Conservation (phyloP, 179 eudicot species). For the Nepenthes alata region DNA sequence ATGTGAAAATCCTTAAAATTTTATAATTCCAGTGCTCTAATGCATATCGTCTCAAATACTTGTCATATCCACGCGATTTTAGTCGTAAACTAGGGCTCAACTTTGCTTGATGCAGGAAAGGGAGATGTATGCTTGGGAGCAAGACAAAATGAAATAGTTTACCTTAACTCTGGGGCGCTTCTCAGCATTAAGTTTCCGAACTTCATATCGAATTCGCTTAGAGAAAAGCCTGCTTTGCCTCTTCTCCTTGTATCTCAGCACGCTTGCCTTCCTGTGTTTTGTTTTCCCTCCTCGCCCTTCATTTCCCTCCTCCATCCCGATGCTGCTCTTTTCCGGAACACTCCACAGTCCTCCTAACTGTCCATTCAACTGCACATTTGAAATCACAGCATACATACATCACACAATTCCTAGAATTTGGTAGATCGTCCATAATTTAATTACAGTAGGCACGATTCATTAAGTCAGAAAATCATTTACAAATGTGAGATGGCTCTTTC, state of each 20-base stretch:
- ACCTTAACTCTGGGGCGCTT: slow-evolving; percentile 67
- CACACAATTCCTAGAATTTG: not conserved
- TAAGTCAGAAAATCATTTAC: too few relatives aligned
- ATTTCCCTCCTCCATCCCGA: slow-evolving; percentile 4
- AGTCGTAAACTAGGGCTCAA: not conserved
- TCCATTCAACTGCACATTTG: not conserved
- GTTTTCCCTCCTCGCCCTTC: slow-evolving; percentile 12
- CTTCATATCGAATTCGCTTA: slow-evolving; percentile 49
- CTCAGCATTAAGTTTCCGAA: slow-evolving; percentile 58
- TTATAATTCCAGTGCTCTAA: too few relatives aligned
- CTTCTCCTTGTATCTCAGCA: slow-evolving; percentile 60
- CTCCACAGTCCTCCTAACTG: slow-evolving; percentile 33
- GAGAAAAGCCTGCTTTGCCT: slow-evolving; percentile 51
- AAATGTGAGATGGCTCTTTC: too few relatives aligned
- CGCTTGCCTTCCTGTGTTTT: slow-evolving; percentile 51
- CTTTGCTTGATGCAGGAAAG: not conserved
- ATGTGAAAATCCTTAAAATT: too few relatives aligned
- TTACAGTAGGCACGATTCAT: too few relatives aligned
- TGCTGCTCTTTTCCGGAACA: slow-evolving; percentile 31
- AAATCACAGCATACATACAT: not conserved
- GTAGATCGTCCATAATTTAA: too few relatives aligned
- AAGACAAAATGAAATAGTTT: not conserved
- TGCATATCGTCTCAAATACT: too few relatives aligned
- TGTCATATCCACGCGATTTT: too few relatives aligned
- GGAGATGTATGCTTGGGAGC: too few relatives aligned